Conservation (phyloP, 495 filamentous ascomycete genomes). For the Lasiosphaeris hirsuta region DNA sequence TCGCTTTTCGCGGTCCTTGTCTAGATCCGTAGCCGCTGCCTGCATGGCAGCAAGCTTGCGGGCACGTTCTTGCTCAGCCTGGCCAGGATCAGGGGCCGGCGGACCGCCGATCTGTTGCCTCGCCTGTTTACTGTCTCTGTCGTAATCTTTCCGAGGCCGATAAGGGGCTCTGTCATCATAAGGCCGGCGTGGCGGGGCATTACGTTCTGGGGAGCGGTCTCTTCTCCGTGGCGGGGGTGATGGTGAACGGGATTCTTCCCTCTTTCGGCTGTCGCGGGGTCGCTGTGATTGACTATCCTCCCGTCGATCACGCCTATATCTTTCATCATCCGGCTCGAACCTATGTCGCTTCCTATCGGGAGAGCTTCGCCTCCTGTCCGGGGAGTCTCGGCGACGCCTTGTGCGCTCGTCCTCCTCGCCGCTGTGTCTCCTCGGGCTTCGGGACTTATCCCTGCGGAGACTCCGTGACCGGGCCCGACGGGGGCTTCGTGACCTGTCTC, state of each 20-base stretch:
- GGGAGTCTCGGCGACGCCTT: background rate
- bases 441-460: slow-evolving; percentile 24
- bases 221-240: slow-evolving; percentile 27
- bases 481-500: slow-evolving; percentile 4
- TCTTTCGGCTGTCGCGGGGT: slow-evolving; percentile 3
- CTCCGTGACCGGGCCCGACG: background rate
- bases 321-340: slow-evolving; percentile 26
- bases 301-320: slow-evolving; percentile 9
- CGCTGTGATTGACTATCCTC: slow-evolving; percentile 2
- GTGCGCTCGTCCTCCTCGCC: slow-evolving; percentile 15
- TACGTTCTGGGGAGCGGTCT: slow-evolving; percentile 15
- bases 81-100: slow-evolving; percentile 10
- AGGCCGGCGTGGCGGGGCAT: slow-evolving; percentile 1
- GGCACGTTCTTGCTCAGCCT: slow-evolving; percentile 50
- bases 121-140: slow-evolving; percentile 14
- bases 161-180: slow-evolving; percentile 8
- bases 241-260: slow-evolving; percentile 17
- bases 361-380: too few relatives aligned
- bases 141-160: slow-evolving; percentile 28
- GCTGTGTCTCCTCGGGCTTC: slow-evolving; percentile 27
- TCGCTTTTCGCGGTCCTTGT: slow-evolving; percentile 67
- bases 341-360: too few relatives aligned
- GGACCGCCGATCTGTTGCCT: slow-evolving; percentile 2
- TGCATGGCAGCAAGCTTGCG: slow-evolving; percentile 85
- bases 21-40: slow-evolving; percentile 72